Percentiles rank a stretch among this genome's conserved stretches.
phyloP scores from a whole-genome alignment of 2,329 filamentous ascomycete genomes.

The Raffaelea deltoideospora region DNA sequence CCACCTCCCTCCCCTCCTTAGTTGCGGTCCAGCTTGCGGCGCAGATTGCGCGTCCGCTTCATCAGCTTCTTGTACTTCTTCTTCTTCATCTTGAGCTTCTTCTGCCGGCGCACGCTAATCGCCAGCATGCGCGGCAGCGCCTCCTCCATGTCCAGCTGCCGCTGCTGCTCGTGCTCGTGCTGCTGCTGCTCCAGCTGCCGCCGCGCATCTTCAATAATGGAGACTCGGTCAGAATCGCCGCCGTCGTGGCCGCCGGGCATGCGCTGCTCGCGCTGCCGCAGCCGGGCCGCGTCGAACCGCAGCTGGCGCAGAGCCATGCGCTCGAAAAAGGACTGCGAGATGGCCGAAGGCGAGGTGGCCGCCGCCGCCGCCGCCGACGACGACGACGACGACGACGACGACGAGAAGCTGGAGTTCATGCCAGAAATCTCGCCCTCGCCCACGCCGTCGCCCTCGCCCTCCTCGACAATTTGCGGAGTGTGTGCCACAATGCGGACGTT shows the following conservation, averaged over 20 bases:
- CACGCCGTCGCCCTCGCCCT: conserved; percentile 15
- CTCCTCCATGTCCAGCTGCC: not conserved
- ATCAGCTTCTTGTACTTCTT: conserved; percentile 99
- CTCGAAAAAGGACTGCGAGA: conserved; percentile 46
- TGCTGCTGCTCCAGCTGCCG: conserved; percentile 16
- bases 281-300: conserved; percentile 36
- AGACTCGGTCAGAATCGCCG: too few species aligned
- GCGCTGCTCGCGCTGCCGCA: conserved; percentile 21
- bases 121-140: conserved; percentile 45
- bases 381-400: not conserved
- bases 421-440: too few species aligned
- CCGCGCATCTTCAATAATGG: too few species aligned
- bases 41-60: conserved; percentile 76
- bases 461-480: conserved; percentile 40
- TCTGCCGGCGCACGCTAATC: conserved; percentile 82
- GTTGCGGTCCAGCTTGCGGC: conserved; percentile 50
- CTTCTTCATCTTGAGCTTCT: conserved; percentile 99
- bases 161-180: conserved; percentile 20
- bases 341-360: conserved; percentile 9
- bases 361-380: not conserved
- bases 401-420: too few species aligned
- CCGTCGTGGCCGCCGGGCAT: not conserved
- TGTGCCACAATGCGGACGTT: conserved; percentile 46
- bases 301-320: conserved; percentile 53
- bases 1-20: not conserved